Conservation (phyloP, 208 protist species). For the Trypanosoma brucei region DNA sequence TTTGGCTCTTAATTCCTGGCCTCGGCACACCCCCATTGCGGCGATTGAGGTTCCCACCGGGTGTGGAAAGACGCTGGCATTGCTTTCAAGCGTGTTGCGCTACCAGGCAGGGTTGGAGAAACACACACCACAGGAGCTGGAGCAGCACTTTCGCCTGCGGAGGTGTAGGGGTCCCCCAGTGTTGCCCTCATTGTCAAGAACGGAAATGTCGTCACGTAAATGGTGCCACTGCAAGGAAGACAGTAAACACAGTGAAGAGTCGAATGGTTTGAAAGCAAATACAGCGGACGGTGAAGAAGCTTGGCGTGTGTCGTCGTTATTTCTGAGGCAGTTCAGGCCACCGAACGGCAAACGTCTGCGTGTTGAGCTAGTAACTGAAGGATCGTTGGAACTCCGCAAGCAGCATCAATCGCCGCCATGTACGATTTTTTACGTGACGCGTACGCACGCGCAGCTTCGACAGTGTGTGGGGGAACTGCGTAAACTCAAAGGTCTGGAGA, state of each 20-base stretch:
- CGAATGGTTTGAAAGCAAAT: neutral
- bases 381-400: constrained; percentile 48
- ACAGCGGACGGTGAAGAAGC: constrained; percentile 11
- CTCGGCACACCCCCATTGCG: constrained; percentile 43
- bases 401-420: constrained; percentile 49
- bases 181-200: neutral
- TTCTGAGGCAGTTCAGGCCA: constrained; percentile 60
- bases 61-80: constrained; percentile 96
- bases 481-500: constrained; percentile 55
- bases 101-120: constrained; percentile 83
- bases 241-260: neutral
- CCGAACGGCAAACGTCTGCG: constrained; percentile 32
- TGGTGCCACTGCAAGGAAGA: constrained; percentile 32
- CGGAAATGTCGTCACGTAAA: constrained; percentile 40
- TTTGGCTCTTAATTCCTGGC: constrained; percentile 22
- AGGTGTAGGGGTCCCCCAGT: constrained; percentile 39
- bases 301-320: constrained; percentile 32
- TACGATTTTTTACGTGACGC: constrained; percentile 92
- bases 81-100: constrained; percentile 88
- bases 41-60: constrained; percentile 93
- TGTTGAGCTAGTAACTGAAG: constrained; percentile 37
- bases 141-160: constrained; percentile 83
- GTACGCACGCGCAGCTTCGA: constrained; percentile 96
- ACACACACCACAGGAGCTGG: constrained; percentile 92
- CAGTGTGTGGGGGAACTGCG: constrained; percentile 93